Evolutionary conservation across 1,284 basidiomycete species (phyloP).

Genomic region (Leccinum subfulvum): DNA sequence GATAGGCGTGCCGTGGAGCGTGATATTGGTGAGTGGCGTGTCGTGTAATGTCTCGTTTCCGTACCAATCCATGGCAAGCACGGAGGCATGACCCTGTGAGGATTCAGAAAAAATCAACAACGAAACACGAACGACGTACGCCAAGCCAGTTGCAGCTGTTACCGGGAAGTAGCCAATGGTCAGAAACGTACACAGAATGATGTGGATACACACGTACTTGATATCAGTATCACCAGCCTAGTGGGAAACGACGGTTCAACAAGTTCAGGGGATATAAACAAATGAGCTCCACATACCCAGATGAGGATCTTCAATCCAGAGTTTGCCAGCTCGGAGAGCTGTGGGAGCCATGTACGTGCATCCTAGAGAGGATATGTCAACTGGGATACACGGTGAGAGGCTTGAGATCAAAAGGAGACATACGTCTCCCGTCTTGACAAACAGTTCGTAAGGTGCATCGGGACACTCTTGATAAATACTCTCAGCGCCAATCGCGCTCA

Average conservation of each 20-base stretch:
- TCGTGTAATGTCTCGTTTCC: slow-evolving; percentile 48
- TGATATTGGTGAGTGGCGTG: slow-evolving; percentile 58
- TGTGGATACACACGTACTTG: slow-evolving; percentile 39
- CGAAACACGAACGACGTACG: slow-evolving; percentile 18
- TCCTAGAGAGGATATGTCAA: slow-evolving; percentile 35
- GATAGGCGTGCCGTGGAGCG: slow-evolving; percentile 47
- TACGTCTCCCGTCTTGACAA: slow-evolving; percentile 40
- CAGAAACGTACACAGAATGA: background rate
- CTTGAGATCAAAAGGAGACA: slow-evolving; percentile 1
- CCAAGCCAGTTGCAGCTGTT: slow-evolving; percentile 65
- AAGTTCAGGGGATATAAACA: background rate
- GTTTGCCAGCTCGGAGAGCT: slow-evolving; percentile 51
- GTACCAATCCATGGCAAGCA: slow-evolving; percentile 63
- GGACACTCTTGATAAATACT: slow-evolving; percentile 48
- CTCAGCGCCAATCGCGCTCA: slow-evolving; percentile 51
- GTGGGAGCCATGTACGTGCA: slow-evolving; percentile 52
- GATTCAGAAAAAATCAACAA: background rate
- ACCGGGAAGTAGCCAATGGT: background rate
- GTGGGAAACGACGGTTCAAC: background rate
- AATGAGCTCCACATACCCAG: slow-evolving; percentile 43
- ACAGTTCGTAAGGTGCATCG: slow-evolving; percentile 39
- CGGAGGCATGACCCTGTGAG: slow-evolving; percentile 41
- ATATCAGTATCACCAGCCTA: slow-evolving; percentile 68
- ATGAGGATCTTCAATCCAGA: slow-evolving; percentile 56
- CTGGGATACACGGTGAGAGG: slow-evolving; percentile 18